Base-by-base conservation (phyloP, 2,329 filamentous ascomycete genomes). In the Ilyonectria robusta region DNA sequence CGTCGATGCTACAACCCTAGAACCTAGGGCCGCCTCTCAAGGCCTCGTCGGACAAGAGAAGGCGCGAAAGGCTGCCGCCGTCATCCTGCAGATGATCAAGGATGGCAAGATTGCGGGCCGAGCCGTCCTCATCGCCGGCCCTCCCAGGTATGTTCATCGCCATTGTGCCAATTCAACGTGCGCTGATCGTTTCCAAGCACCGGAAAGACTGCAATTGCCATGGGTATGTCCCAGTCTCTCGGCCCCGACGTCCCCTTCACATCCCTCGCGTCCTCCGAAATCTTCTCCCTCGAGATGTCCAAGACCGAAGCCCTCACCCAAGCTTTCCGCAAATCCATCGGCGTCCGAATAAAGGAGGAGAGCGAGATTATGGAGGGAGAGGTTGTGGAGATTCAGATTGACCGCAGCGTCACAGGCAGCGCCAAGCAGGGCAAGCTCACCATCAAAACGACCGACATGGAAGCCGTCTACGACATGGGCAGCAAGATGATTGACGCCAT, bases 401-500 rank as follows among this genome's bases (percentile, higher is more conserved):
- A 99, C 82, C 90, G 96, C 73, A 98, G 95, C 77, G 94, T 99
- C 61, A 98, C 96, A 15, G 96, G 96, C 55, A 94, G 93, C 73
- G 97, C 96, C 78, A 99, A 98, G 87, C 95, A 98, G 86, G 96
- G 96, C 78, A 99, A 99, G 84, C 91, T 99, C 71, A 99, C 96
- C 21, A 97, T 99, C 85, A 99, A 99, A 85, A 99, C 96, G 11
- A 98, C 95, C 65, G 96, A 99, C 81, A 99, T 99, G 96, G 96
- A 99, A 83, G 97, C 96, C 13, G 93, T 99, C 72, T 99, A 98
- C 84, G 96, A 99, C 78, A 98, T 99, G 95, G 96, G 96, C 72
- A 95, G 93, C 73, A 98, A 98, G 84, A 98, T 99, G 96, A 99
- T 99, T 73, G 96, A 99, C 79, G 94, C 94, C 72, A 98, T 99